phyloP scores from a whole-genome alignment of 306 rosid genomes.

The Casuarina glauca region DNA sequence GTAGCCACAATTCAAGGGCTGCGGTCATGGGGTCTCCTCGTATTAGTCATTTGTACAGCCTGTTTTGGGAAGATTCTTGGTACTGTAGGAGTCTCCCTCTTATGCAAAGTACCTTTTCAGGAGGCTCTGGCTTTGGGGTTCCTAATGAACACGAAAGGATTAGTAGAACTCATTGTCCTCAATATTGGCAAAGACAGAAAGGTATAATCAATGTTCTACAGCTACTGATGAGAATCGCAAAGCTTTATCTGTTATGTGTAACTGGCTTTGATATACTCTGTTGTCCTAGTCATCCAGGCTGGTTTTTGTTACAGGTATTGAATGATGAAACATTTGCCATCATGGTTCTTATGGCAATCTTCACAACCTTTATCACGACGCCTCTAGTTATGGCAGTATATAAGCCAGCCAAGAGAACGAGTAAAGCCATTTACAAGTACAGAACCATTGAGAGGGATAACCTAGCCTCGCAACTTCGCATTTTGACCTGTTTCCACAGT shows the following conservation, averaged over 20 bases:
- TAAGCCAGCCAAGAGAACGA: conserved; percentile 55
- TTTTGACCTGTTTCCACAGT: conserved; percentile 69
- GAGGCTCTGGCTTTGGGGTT: conserved; percentile 78
- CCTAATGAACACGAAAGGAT: conserved; percentile 85
- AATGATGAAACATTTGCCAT: conserved; percentile 91
- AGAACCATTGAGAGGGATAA: conserved; percentile 57
- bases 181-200: conserved; percentile 89
- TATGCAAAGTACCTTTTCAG: conserved; percentile 55
- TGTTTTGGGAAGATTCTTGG: conserved; percentile 87
- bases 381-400: conserved; percentile 65
- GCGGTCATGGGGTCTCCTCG: conserved; percentile 84
- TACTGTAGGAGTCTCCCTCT: conserved; percentile 54
- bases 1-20: conserved; percentile 70
- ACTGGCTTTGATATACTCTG: too few species aligned
- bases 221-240: conserved; percentile 12
- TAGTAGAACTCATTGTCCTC: conserved; percentile 90
- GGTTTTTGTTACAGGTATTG: conserved; percentile 63
- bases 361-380: conserved; percentile 84
- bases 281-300: not conserved
- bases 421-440: conserved; percentile 52
- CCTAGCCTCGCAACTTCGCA: conserved; percentile 53
- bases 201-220: conserved; percentile 41
- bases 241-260: not conserved
- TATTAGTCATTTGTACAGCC: conserved; percentile 64
- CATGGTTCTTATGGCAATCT: conserved; percentile 88